Evolutionary conservation across 169 alveolate genomes (phyloP).

Genomic region (Blepharisma undulans): DNA sequence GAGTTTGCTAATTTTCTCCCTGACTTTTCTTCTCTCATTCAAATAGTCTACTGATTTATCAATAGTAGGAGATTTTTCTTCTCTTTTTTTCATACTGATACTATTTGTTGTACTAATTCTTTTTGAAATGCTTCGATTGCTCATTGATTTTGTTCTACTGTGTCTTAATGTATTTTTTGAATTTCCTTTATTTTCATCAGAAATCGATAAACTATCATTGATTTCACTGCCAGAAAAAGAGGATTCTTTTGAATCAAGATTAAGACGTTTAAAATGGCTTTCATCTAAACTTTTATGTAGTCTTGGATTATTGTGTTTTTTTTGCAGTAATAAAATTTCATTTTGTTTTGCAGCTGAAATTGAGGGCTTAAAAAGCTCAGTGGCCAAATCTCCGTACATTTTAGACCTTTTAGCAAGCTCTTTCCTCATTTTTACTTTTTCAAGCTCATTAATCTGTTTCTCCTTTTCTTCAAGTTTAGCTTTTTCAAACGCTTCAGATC

Average conservation of each 20-base stretch:
- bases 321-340: neutral
- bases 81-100: neutral
- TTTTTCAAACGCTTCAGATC: neutral
- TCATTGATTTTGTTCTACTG: neutral
- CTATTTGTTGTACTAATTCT: neutral
- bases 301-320: neutral
- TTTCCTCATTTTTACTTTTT: neutral
- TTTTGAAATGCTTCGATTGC: neutral
- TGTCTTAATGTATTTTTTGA: neutral
- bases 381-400: neutral
- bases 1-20: neutral
- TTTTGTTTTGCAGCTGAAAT: neutral
- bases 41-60: neutral
- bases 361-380: neutral
- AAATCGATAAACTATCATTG: neutral
- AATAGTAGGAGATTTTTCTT: neutral
- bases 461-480: neutral
- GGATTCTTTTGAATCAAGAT: neutral
- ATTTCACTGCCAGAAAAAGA: neutral
- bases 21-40: neutral
- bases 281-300: neutral
- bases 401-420: neutral
- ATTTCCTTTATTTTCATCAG: neutral
- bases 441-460: neutral
- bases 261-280: neutral